Evolutionary conservation across 768 basidiomycete species (phyloP).

Genomic region (Candolleomyces efflorescens): DNA sequence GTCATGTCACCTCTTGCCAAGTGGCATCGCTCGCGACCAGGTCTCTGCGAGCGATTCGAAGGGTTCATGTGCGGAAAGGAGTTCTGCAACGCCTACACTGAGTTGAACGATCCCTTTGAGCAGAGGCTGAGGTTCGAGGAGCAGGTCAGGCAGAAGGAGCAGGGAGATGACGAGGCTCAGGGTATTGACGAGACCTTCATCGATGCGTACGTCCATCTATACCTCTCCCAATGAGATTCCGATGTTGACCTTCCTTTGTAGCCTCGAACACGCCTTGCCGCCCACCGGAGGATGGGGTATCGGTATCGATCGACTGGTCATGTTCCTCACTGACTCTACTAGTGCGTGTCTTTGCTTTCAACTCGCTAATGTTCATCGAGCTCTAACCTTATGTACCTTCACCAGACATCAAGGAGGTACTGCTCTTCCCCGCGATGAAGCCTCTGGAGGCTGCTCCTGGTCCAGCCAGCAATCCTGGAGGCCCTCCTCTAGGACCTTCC

Average conservation of each 20-base stretch:
- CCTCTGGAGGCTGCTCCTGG: conserved; percentile 52
- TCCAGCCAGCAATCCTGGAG: conserved; percentile 15
- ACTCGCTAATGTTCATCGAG: not conserved
- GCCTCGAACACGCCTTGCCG: conserved; percentile 94
- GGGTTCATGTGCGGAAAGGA: conserved; percentile 98
- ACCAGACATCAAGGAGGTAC: conserved; percentile 98
- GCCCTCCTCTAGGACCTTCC: conserved; percentile 25
- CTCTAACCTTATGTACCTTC: conserved; percentile 4
- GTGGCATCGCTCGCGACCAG: conserved; percentile 95
- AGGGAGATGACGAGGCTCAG: conserved; percentile 97
- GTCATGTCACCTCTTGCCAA: conserved; percentile 99
- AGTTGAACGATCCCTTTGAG: conserved; percentile 98
- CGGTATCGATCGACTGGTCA: conserved; percentile 93
- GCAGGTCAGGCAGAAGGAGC: conserved; percentile 90
- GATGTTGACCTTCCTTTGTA: conserved; percentile 23
- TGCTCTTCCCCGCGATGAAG: conserved; percentile 98
- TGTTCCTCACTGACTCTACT: conserved; percentile 97
- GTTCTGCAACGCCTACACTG: conserved; percentile 98
- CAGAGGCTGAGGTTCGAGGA: conserved; percentile 96
- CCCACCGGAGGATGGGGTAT: conserved; percentile 98
- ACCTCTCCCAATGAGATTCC: conserved; percentile 6
- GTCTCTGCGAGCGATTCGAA: conserved; percentile 98
- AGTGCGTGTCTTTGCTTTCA: conserved; percentile 45
- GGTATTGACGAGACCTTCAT: conserved; percentile 95
- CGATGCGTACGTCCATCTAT: conserved; percentile 68